These are phyloP conservation scores for Puccinia triticina DNA, from an alignment of 1,284 basidiomycete species.

Conservation along the genomic window DNA sequence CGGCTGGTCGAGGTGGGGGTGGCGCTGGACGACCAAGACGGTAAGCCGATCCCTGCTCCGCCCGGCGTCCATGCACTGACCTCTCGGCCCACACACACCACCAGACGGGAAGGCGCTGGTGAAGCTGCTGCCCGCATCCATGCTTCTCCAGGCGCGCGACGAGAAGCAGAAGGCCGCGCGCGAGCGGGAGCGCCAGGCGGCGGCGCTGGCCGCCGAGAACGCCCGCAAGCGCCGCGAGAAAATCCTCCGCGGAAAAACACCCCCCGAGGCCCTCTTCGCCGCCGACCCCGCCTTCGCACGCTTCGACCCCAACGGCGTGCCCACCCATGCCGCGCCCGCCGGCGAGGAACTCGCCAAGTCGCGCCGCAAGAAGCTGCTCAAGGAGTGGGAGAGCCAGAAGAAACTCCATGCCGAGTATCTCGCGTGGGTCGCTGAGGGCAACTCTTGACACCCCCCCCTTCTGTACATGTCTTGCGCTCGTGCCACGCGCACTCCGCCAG, in stretches of 20 bases:
- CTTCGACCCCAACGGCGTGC: slow-evolving; percentile 85
- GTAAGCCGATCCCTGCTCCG: slow-evolving; percentile 64
- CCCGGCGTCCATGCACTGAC: background rate
- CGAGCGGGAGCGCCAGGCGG: slow-evolving; percentile 81
- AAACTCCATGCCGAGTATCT: slow-evolving; percentile 61
- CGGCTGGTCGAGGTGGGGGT: slow-evolving; percentile 91
- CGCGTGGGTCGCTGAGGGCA: background rate
- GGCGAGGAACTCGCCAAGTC: slow-evolving; percentile 86
- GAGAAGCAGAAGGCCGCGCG: slow-evolving; percentile 79
- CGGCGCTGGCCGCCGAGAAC: slow-evolving; percentile 72
- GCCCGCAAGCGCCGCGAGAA: slow-evolving; percentile 74
- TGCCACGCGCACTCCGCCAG: too few species aligned
- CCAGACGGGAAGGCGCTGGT: slow-evolving; percentile 84
- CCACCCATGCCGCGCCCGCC: slow-evolving; percentile 73
- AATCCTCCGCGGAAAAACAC: slow-evolving; percentile 78
- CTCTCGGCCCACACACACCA: background rate
- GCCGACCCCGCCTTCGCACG: slow-evolving; percentile 67
- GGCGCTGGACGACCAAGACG: slow-evolving; percentile 93
- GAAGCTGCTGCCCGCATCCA: slow-evolving; percentile 82
- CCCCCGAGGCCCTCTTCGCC: slow-evolving; percentile 80
- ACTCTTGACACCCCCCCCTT: background rate
- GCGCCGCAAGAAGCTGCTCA: slow-evolving; percentile 75
- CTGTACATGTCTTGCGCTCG: too few species aligned
- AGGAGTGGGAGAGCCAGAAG: slow-evolving; percentile 76
- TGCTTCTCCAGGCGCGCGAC: slow-evolving; percentile 80